Conservation (phyloP, 768 basidiomycete species). For the Hericium rajendrae region DNA sequence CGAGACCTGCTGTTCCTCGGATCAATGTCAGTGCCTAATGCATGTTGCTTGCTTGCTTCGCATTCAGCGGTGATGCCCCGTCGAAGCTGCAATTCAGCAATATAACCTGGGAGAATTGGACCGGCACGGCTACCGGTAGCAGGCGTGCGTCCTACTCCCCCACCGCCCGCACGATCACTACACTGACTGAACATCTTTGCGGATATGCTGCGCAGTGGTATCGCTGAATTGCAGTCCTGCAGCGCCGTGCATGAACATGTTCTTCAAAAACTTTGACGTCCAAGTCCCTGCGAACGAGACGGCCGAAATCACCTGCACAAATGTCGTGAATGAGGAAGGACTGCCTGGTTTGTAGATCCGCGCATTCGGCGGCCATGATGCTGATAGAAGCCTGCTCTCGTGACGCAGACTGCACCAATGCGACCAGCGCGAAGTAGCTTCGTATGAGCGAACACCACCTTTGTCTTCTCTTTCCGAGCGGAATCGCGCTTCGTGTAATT, state of each 20-base stretch:
- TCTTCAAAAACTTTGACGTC: constrained; percentile 15
- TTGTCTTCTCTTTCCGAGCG: too few relatives aligned
- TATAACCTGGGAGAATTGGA: constrained; percentile 37
- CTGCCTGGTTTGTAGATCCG: constrained; percentile 12
- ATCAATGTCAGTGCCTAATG: background rate
- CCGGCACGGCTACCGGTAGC: constrained; percentile 35
- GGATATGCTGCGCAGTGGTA: background rate
- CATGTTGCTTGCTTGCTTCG: background rate
- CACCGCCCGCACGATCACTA: background rate
- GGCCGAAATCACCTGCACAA: constrained; percentile 31
- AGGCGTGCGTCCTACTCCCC: constrained; percentile 21
- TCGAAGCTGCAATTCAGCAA: constrained; percentile 39
- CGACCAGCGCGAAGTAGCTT: too few relatives aligned
- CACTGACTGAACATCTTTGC: background rate
- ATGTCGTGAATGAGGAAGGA: constrained; percentile 24
- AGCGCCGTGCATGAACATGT: background rate
- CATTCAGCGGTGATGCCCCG: constrained; percentile 35
- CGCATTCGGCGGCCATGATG: too few relatives aligned
- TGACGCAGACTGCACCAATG: too few relatives aligned
- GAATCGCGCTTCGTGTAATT: too few relatives aligned
- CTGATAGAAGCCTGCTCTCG: too few relatives aligned
- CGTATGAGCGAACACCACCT: too few relatives aligned
- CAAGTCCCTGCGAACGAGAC: constrained; percentile 23
- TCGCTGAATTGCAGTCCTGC: background rate
- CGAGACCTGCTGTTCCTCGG: background rate